Percentiles rank a stretch among this genome's conserved stretches.
Conservation (phyloP, 148 eudicot species). For the Nyssa sinensis region DNA sequence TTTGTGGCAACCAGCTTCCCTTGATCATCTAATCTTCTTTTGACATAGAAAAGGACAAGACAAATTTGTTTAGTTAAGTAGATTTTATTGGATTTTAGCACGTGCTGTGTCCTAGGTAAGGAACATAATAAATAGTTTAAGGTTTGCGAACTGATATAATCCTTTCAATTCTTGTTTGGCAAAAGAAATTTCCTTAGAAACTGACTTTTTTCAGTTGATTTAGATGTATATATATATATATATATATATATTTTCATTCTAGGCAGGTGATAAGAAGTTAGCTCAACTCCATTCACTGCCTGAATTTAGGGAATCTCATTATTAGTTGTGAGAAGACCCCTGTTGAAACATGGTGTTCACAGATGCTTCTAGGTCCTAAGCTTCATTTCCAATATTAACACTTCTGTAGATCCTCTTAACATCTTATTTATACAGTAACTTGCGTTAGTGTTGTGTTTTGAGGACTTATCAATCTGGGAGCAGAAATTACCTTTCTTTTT, state of each 20-base stretch:
- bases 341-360: neutral
- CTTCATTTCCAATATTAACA: neutral
- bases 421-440: too few species aligned
- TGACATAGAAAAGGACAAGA: neutral
- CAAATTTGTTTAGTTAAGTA: neutral
- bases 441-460: neutral
- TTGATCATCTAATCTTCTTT: neutral
- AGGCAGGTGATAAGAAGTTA: neutral
- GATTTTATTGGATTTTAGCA: too few species aligned
- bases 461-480: neutral
- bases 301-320: neutral
- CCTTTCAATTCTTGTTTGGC: neutral
- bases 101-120: neutral
- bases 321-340: neutral
- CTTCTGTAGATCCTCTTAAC: neutral
- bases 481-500: neutral
- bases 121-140: neutral
- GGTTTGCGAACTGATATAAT: neutral
- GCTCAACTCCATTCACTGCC: neutral
- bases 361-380: neutral
- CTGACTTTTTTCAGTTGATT: neutral
- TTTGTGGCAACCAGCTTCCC: neutral
- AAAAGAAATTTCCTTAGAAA: neutral
- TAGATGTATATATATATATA: too few species aligned
- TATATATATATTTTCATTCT: neutral